Conservation (phyloP, 805 yeast species). For the Pichia cephalocereana region DNA sequence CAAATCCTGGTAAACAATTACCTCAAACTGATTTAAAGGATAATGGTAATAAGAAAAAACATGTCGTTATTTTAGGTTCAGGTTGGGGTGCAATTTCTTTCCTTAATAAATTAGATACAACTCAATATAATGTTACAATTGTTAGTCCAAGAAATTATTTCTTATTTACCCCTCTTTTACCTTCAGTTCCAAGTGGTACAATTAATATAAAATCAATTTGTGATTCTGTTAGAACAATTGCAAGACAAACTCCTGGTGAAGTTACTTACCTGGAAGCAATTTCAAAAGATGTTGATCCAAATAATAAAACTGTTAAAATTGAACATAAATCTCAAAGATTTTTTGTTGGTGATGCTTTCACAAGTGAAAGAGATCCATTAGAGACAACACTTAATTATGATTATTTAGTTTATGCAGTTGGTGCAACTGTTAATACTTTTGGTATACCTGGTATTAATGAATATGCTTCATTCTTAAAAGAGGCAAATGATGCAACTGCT, state of each 20-base stretch:
- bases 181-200: conserved; percentile 92
- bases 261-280: conserved; percentile 84
- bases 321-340: conserved; percentile 47
- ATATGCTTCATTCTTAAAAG: conserved; percentile 82
- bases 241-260: conserved; percentile 67
- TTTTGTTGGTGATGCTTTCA: conserved; percentile 45
- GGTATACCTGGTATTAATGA: conserved; percentile 93
- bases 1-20: conserved; percentile 48
- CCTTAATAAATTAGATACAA: conserved; percentile 75
- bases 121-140: conserved; percentile 79
- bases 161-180: conserved; percentile 90
- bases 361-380: conserved; percentile 36
- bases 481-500: conserved; percentile 77
- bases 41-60: conserved; percentile 54
- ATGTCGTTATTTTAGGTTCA: conserved; percentile 74
- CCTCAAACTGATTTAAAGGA: conserved; percentile 42
- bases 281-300: conserved; percentile 75
- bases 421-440: conserved; percentile 90
- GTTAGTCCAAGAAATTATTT: conserved; percentile 94
- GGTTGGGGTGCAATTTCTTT: conserved; percentile 95
- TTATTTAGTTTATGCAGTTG: conserved; percentile 85
- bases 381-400: conserved; percentile 53
- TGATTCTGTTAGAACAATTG: conserved; percentile 85
- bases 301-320: conserved; percentile 52
- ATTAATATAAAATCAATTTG: conserved; percentile 83